These are phyloP conservation scores for Penicillium canescens DNA, from an alignment of 495 filamentous ascomycete genomes.

Conservation along the genomic window DNA sequence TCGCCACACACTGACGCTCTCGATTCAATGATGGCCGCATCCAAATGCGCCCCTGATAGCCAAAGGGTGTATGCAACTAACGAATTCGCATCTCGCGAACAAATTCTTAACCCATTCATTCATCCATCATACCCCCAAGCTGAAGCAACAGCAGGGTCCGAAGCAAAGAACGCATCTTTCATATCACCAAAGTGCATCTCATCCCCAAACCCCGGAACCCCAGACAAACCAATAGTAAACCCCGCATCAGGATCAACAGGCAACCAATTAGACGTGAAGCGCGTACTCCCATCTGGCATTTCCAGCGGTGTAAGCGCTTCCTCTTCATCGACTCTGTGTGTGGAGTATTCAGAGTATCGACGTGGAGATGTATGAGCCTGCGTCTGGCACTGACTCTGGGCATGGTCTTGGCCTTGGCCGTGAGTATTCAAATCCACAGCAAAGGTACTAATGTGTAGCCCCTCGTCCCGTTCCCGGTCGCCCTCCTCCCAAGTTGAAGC, in stretches of 20 bases:
- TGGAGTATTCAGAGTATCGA: background rate
- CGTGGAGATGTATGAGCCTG: too few relatives aligned
- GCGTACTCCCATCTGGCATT: slow-evolving; percentile 41
- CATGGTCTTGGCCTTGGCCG: too few relatives aligned
- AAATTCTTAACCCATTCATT: background rate
- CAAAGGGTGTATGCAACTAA: too few relatives aligned
- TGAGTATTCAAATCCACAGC: too few relatives aligned
- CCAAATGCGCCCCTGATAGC: too few relatives aligned
- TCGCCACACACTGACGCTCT: too few relatives aligned
- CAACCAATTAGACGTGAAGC: slow-evolving; percentile 38
- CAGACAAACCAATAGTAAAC: slow-evolving; percentile 27
- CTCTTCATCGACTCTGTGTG: slow-evolving; percentile 6
- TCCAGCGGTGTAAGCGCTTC: slow-evolving; percentile 31
- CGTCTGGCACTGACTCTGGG: too few relatives aligned
- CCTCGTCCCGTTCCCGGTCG: slow-evolving; percentile 18
- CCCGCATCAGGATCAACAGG: slow-evolving; percentile 39
- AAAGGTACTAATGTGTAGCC: background rate
- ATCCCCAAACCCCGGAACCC: background rate
- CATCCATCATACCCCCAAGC: slow-evolving; percentile 2
- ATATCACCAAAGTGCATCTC: background rate
- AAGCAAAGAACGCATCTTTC: background rate
- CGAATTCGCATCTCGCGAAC: background rate
- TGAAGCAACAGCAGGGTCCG: background rate
- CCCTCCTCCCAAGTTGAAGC: slow-evolving; percentile 22
- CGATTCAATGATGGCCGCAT: too few relatives aligned